phyloP scores from a whole-genome alignment of 2,329 filamentous ascomycete species.

The Fusarium albidum region DNA sequence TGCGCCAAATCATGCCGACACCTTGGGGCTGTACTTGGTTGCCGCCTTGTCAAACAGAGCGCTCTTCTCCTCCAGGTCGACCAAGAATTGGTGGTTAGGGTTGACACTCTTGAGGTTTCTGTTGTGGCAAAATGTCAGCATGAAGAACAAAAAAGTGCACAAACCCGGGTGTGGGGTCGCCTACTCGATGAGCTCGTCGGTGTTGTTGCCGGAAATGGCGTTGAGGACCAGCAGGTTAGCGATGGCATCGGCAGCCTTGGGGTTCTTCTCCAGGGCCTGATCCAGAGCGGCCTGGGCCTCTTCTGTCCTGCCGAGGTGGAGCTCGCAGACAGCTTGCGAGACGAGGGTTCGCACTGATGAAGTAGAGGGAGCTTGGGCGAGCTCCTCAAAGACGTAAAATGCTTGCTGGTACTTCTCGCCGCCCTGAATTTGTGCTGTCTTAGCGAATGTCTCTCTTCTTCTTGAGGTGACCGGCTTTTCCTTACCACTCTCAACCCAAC shows the following conservation, averaged over 20 bases:
- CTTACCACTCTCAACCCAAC: constrained; percentile 84
- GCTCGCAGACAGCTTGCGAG: constrained; percentile 87
- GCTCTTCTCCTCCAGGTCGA: constrained; percentile 84
- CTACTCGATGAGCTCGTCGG: constrained; percentile 68
- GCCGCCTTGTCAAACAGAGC: constrained; percentile 87
- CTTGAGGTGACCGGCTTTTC: not conserved
- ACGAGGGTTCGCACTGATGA: constrained; percentile 80
- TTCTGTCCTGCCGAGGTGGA: constrained; percentile 87
- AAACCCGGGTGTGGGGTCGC: no score
- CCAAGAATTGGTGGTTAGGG: constrained; percentile 74
- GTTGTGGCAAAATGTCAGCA: constrained; percentile 40
- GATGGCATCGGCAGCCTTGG: constrained; percentile 75
- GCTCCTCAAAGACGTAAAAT: constrained; percentile 97
- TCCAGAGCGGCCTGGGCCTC: constrained; percentile 89
- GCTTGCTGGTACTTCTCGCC: constrained; percentile 96
- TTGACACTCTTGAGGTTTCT: constrained; percentile 67
- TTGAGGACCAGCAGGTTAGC: constrained; percentile 86
- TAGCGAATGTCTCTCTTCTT: constrained; percentile 32
- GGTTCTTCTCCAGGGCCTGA: constrained; percentile 79
- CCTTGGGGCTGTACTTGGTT: constrained; percentile 86
- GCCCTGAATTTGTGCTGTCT: constrained; percentile 67
- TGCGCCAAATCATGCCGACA: constrained; percentile 56
- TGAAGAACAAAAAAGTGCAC: not conserved
- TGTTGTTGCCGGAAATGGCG: constrained; percentile 77
- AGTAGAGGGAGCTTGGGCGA: constrained; percentile 85